These are phyloP conservation scores for Heliamphora exappendiculata DNA, from an alignment of 148 eudicot species.

Conservation along the genomic window DNA sequence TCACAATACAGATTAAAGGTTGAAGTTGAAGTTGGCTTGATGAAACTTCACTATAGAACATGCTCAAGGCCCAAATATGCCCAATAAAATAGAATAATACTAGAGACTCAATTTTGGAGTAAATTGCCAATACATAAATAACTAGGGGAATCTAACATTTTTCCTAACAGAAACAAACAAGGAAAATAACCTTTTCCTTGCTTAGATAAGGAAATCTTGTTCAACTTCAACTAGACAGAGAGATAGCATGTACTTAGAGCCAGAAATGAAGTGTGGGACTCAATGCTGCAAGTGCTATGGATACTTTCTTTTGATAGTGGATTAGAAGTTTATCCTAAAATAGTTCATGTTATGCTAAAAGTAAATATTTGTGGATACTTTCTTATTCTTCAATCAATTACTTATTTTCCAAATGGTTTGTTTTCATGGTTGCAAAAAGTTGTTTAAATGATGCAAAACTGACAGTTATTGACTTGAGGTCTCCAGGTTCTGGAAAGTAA, in stretches of 20 bases:
- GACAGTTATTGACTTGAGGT: slow-evolving; percentile 1
- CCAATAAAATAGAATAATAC: too few species aligned
- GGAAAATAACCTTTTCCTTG: background rate
- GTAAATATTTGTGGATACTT: background rate
- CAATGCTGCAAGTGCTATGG: background rate
- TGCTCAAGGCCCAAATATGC: too few species aligned
- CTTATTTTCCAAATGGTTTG: background rate
- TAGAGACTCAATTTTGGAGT: too few species aligned
- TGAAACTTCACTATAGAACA: too few species aligned
- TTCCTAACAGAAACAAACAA: background rate
- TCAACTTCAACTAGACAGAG: background rate
- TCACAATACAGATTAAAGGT: too few species aligned
- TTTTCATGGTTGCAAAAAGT: background rate
- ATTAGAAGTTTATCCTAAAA: too few species aligned
- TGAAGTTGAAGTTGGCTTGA: too few species aligned
- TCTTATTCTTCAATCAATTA: background rate
- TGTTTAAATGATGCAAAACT: slow-evolving; percentile 7
- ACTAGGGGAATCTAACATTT: too few species aligned
- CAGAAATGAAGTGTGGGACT: background rate
- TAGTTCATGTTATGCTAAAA: background rate
- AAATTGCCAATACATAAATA: too few species aligned
- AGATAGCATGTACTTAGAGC: background rate
- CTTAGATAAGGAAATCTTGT: background rate
- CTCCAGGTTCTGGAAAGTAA: slow-evolving; percentile 26
- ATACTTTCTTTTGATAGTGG: background rate